Evolutionary conservation across 345 rosid genomes (phyloP), one percentile per base, ranked within the genome.

Genomic region (Noccaea bulbosa): DNA sequence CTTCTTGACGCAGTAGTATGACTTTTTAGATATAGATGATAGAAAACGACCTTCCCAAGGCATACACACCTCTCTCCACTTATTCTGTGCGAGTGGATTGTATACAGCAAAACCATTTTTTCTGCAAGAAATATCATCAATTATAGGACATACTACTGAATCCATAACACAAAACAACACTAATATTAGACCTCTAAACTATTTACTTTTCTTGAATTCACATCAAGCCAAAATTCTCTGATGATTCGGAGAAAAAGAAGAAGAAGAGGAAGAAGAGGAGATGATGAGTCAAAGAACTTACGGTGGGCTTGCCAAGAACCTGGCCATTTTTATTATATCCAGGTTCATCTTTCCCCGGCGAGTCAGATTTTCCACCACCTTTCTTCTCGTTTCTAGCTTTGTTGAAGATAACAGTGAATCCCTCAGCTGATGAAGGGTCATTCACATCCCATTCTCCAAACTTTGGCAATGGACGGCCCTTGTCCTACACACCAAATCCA

Each of bases 381-480:
- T 78, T 84, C 68, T 84, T 84, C 76, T 84, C 87, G 74, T 84
- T 73, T 58, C 87, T 81, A 70, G 87, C 87, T 72, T 84, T 84
- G 75, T 84, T 81, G 83, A 84, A 84, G 70, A 84, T 80, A 60
- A 84, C 83, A 4, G 87, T 84, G 52, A 77, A 84, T 37, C 85
- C 87, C 74, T 84, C 87, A 45, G 87, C 87, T 4, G 87, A 81
- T 38, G 87, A 54, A 43, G 87, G 87, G 69, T 84, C 85, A 51
- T 81, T 84, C 22, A 84, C 85, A 78, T 84, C 83, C 87, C 87
- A 84, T 65, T 84, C 87, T 15, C 87, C 87, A 68, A 84, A 84
- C 80, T 81, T 84, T 34, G 87, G 87, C 72, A 84, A 72, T 16
- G 87, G 83, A 8, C 69, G 80, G 58, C 83, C 85, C 75, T 80